Evolutionary conservation across 345 rosid species (phyloP).

Genomic region (Luvunga scandens): DNA sequence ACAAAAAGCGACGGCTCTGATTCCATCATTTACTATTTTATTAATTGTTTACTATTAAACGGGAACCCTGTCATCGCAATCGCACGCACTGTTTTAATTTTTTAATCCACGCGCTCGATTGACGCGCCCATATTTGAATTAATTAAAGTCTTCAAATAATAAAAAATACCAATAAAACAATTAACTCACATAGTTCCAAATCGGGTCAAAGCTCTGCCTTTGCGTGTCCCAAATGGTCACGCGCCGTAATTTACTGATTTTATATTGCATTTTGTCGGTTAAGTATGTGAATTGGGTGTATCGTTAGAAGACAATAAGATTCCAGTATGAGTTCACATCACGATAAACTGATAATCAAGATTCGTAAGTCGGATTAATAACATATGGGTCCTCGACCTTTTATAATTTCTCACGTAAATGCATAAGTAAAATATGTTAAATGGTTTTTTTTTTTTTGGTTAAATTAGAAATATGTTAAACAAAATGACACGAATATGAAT

Average conservation of each 20-base stretch:
- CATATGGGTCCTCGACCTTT: too few species aligned
- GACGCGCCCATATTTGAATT: neutral
- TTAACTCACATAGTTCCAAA: neutral
- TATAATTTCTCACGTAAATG: too few species aligned
- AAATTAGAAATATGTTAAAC: neutral
- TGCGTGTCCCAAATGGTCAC: neutral
- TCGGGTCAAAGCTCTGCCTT: slow-evolving; percentile 2
- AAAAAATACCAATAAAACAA: neutral
- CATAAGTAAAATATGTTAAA: too few species aligned
- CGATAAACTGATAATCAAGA: neutral
- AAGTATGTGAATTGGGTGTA: neutral
- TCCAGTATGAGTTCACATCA: neutral
- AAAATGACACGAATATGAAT: too few species aligned
- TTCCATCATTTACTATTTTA: slow-evolving; percentile 21
- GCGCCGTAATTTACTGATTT: neutral
- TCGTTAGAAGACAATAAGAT: neutral
- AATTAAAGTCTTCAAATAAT: neutral
- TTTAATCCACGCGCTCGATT: slow-evolving; percentile 6
- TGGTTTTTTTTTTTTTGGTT: too few species aligned
- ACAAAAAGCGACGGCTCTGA: slow-evolving; percentile 37
- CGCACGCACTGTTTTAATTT: neutral
- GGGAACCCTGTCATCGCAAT: neutral
- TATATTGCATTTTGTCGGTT: too few species aligned
- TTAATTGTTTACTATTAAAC: neutral
- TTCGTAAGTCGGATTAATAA: too few species aligned